Conservation (phyloP, 495 filamentous ascomycete species). For the Penicillium longicatenatum region DNA sequence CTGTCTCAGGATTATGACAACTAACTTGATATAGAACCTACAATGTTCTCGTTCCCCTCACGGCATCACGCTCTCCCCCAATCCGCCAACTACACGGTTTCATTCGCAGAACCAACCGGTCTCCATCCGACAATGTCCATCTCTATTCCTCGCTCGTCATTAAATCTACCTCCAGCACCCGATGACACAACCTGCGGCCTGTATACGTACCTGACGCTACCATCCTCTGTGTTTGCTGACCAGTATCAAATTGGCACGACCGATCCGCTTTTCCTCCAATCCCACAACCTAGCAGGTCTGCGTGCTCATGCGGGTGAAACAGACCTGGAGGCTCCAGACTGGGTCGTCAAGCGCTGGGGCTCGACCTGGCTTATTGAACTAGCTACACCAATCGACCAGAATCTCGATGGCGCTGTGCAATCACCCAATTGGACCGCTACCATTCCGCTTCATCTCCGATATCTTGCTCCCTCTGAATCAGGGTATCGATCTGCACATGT, state of each 20-base stretch:
- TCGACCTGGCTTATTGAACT: constrained; percentile 78
- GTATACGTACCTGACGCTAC: constrained; percentile 84
- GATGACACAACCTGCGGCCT: constrained; percentile 61
- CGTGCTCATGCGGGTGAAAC: constrained; percentile 74
- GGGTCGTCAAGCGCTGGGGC: constrained; percentile 77
- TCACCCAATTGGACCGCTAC: constrained; percentile 64
- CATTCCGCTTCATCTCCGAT: constrained; percentile 87
- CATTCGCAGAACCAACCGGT: constrained; percentile 72
- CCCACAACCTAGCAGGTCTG: constrained; percentile 71
- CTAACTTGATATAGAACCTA: constrained; percentile 53
- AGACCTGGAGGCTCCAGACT: constrained; percentile 92
- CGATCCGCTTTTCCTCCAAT: constrained; percentile 69
- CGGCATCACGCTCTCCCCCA: constrained; percentile 68
- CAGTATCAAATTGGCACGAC: constrained; percentile 72
- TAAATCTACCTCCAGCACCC: constrained; percentile 36
- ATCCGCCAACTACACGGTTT: constrained; percentile 43
- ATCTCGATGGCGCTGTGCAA: not conserved
- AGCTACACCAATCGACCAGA: constrained; percentile 42
- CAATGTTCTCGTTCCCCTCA: constrained; percentile 87
- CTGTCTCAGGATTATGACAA: not conserved
- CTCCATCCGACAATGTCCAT: constrained; percentile 83
- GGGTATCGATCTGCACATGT: constrained; percentile 52
- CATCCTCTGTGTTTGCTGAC: constrained; percentile 81
- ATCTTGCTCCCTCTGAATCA: constrained; percentile 60
- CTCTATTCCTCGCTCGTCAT: constrained; percentile 37